A percentile compares a stretch with the other conserved stretches of the same genome.
These are phyloP conservation scores for Gastrolobium bilobum DNA, from an alignment of 306 rosid genomes.

Conservation along the genomic window DNA sequence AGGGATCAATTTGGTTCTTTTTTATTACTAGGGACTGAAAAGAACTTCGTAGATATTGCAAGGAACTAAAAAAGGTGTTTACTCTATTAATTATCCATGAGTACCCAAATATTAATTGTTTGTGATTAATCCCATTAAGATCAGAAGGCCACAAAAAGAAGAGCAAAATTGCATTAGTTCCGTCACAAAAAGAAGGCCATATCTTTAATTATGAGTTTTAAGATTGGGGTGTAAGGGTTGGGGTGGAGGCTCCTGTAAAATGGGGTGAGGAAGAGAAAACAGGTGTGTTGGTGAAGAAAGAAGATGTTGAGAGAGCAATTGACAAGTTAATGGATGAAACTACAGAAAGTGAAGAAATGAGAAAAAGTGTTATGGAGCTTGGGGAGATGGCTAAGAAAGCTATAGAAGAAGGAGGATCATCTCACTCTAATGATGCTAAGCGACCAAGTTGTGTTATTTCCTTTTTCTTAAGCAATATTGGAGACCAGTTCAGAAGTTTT, in stretches of 20 bases:
- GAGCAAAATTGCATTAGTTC: conserved; percentile 18
- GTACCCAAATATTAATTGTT: conserved; percentile 66
- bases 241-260: conserved; percentile 53
- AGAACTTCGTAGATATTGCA: too few species aligned
- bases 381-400: conserved; percentile 61
- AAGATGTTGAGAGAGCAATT: conserved; percentile 54
- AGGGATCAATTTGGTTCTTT: too few species aligned
- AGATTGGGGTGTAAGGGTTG: conserved; percentile 63
- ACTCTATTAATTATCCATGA: neutral
- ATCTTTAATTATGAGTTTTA: too few species aligned
- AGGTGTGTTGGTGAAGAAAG: conserved; percentile 56
- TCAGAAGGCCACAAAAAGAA: neutral
- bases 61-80: too few species aligned
- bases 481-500: neutral
- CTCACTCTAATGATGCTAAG: conserved; percentile 51
- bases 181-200: too few species aligned
- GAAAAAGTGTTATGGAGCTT: conserved; percentile 50
- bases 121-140: conserved; percentile 44
- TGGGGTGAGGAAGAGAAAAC: conserved; percentile 63
- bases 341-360: conserved; percentile 54
- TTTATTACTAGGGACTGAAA: too few species aligned
- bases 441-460: too few species aligned
- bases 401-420: conserved; percentile 66
- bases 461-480: neutral
- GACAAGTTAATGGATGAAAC: conserved; percentile 53